These are phyloP conservation scores for Tylopilus sp. DNA, from an alignment of 1,284 basidiomycete genomes.

Conservation along the genomic window DNA sequence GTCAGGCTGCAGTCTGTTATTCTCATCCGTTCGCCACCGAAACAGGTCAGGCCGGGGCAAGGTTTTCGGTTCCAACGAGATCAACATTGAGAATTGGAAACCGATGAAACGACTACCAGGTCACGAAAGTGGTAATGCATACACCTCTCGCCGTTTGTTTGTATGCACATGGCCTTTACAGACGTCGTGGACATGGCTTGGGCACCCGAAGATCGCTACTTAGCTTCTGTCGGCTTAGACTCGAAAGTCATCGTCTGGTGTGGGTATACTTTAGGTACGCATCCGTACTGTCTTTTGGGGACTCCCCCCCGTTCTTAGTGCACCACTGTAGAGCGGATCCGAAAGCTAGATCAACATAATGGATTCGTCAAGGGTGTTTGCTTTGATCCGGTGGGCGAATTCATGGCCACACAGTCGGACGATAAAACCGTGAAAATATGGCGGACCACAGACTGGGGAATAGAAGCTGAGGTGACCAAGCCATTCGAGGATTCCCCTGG, in stretches of 20 bases:
- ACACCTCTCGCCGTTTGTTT: background rate
- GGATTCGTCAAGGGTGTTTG: slow-evolving; percentile 99
- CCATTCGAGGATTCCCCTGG: slow-evolving; percentile 94
- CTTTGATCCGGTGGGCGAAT: slow-evolving; percentile 97
- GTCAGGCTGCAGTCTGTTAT: background rate
- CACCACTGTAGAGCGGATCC: slow-evolving; percentile 60
- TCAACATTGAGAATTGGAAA: slow-evolving; percentile 98
- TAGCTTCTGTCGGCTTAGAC: slow-evolving; percentile 94
- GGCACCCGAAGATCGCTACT: slow-evolving; percentile 86
- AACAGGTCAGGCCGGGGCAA: slow-evolving; percentile 73
- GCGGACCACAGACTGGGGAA: slow-evolving; percentile 88
- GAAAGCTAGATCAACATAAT: slow-evolving; percentile 84
- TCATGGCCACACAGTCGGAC: slow-evolving; percentile 94
- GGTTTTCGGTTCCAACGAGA: slow-evolving; percentile 89
- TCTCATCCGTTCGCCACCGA: background rate
- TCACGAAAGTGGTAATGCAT: slow-evolving; percentile 77
- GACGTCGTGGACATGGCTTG: slow-evolving; percentile 97
- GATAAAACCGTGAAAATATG: slow-evolving; percentile 96
- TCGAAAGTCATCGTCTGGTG: slow-evolving; percentile 93
- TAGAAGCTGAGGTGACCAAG: slow-evolving; percentile 81
- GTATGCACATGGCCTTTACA: slow-evolving; percentile 30
- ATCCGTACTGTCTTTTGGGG: background rate
- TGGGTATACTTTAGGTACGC: slow-evolving; percentile 77
- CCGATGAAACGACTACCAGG: slow-evolving; percentile 88
- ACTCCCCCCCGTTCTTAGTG: slow-evolving; percentile 4